A percentile compares a stretch with the other conserved stretches of the same genome.
phyloP scores from a whole-genome alignment of 768 basidiomycete species.

The Filobasidium wieringae region DNA sequence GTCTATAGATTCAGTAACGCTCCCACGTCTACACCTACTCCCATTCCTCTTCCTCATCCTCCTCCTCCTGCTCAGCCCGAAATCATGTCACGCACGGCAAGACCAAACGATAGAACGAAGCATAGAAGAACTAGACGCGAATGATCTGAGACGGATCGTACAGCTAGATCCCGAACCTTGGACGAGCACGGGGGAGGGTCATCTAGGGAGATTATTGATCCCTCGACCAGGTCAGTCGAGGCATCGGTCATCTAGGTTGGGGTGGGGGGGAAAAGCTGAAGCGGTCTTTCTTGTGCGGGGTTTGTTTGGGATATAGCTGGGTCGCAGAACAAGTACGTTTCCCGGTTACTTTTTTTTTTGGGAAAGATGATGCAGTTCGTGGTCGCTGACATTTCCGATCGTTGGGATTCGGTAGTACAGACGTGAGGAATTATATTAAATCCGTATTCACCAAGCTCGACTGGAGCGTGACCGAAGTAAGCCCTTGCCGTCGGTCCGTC shows the following conservation, averaged over 20 bases:
- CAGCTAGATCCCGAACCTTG: slow-evolving; percentile 17
- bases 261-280: not conserved
- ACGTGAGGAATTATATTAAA: slow-evolving; percentile 72
- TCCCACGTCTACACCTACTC: no score
- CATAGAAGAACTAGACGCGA: not conserved
- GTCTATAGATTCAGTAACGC: no score
- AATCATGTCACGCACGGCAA: not conserved
- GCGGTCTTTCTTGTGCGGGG: slow-evolving; percentile 6
- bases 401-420: slow-evolving; percentile 61
- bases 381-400: slow-evolving; percentile 36
- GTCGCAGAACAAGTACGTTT: slow-evolving; percentile 35
- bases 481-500: not conserved
- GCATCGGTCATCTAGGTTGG: slow-evolving; percentile 5
- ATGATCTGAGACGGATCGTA: not conserved
- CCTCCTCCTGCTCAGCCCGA: not conserved
- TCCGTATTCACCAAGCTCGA: slow-evolving; percentile 56
- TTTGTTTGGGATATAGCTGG: slow-evolving; percentile 22
- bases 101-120: not conserved
- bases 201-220: slow-evolving; percentile 72
- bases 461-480: slow-evolving; percentile 69
- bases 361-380: not conserved
- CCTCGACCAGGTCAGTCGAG: slow-evolving; percentile 61
- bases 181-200: slow-evolving; percentile 35
- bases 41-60: not conserved
- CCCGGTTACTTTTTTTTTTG: not conserved